Percentiles rank a stretch among this genome's conserved stretches.
These are phyloP conservation scores for Wickerhamiella hasegawae DNA, from an alignment of 805 yeast species.

Conservation along the genomic window DNA sequence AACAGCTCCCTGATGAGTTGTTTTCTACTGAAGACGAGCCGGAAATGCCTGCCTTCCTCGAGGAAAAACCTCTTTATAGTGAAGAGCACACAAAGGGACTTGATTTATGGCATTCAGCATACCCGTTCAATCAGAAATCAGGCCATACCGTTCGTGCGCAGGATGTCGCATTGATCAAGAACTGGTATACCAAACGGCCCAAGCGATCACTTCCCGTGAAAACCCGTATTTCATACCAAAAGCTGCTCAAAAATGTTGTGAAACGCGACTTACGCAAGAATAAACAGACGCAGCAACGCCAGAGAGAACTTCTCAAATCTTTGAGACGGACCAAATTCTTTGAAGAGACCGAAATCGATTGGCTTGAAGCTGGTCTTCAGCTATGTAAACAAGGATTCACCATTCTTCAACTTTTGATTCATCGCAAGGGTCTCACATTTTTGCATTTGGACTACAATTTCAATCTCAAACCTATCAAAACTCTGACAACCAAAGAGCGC, in stretches of 20 bases:
- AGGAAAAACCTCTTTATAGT: no score
- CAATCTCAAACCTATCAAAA: conserved; percentile 89
- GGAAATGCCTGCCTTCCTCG: no score
- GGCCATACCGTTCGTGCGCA: conserved; percentile 70
- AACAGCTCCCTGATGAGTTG: no score
- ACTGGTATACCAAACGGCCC: conserved; percentile 54
- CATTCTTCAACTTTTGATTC: conserved; percentile 79
- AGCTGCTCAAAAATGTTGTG: conserved; percentile 62
- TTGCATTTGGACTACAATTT: conserved; percentile 90
- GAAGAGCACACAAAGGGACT: no score
- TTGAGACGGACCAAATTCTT: conserved; percentile 72
- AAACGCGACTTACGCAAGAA: conserved; percentile 44
- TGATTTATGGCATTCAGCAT: conserved; percentile 63
- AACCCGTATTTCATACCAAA: conserved; percentile 77
- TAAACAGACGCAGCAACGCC: background rate
- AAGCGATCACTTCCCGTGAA: conserved; percentile 44
- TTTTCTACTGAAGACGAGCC: no score
- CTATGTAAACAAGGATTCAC: conserved; percentile 86
- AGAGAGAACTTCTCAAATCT: conserved; percentile 40
- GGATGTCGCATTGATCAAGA: conserved; percentile 72
- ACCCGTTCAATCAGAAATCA: conserved; percentile 64
- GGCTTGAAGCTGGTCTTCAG: conserved; percentile 98
- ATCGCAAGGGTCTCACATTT: conserved; percentile 79
- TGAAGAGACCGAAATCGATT: conserved; percentile 81
- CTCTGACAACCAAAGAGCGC: conserved; percentile 89